Evolutionary conservation across 2,329 filamentous ascomycete genomes (phyloP), one percentile per base, ranked within the genome.

Genomic region (Cryphonectria nitschkei): DNA sequence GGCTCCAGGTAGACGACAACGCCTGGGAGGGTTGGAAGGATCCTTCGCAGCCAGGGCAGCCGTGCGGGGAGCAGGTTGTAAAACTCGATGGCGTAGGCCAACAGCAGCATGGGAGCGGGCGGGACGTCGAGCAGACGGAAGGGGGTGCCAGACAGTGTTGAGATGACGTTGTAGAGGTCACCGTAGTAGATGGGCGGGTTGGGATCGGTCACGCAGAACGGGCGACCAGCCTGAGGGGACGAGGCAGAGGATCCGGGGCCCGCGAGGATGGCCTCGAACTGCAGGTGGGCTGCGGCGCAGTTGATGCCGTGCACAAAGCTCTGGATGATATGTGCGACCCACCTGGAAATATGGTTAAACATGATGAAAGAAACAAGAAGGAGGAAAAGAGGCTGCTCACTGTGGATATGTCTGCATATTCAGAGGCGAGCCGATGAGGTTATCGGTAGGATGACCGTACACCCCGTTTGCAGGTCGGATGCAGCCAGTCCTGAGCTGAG

Each of bases 391-490:
- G 22, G 1, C 9, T 8, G 82, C 80, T 83, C 78, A 88, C 78
- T 82, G 82, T 11, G 83, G 82, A 65, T 77, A 76, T 1, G 81
- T 76, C 0, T 77, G 76, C 46, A 76, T 78, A 29, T 77, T 78
- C 54, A 87, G 75, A 62, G 84, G 83, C 0, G 80, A 75, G 1
- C 82, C 83, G 0, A 84, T 80, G 3, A 84, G 80, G 50, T 83
- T 83, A 74, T 87, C 83, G 3, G 80, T 83, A 1, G 83, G 83
- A 63, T 85, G 81, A 3, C 86, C 86, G 71, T 88, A 88, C 16
- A 88, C 82, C 3, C 84, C 84, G 73, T 87, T 86, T 2, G 83
- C 82, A 0, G 86, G 86, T 2, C 86, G 79, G 68, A 88, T 85
- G 73, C 81, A 82, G 29, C 86, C 86, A 0, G 86, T 87, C 7